phyloP scores from a whole-genome alignment of 1,139 yeast genomes.

The Candida sp. region DNA sequence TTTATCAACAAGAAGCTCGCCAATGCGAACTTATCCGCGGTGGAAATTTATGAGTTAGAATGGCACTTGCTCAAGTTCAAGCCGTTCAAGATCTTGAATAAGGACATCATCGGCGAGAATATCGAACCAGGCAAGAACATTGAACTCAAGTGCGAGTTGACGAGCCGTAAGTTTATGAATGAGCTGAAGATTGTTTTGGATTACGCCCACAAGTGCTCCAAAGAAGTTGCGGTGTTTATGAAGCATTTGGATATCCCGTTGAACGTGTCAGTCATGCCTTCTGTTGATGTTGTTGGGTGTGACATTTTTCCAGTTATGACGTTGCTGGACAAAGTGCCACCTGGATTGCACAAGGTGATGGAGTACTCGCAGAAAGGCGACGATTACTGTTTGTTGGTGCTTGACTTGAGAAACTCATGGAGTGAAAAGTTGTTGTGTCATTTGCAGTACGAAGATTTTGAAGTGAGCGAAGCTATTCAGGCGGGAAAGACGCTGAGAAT shows the following conservation, averaged over 20 bases:
- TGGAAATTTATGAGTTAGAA: slow-evolving; percentile 78
- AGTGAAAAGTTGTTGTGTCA: slow-evolving; percentile 39
- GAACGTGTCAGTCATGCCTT: slow-evolving; percentile 67
- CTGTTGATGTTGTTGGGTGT: slow-evolving; percentile 76
- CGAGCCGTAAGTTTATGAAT: slow-evolving; percentile 77
- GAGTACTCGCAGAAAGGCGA: slow-evolving; percentile 18
- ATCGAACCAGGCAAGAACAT: slow-evolving; percentile 36
- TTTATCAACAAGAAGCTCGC: slow-evolving; percentile 48
- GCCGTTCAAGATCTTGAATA: slow-evolving; percentile 55
- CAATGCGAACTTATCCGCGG: slow-evolving; percentile 40
- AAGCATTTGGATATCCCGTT: slow-evolving; percentile 68
- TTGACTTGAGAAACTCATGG: slow-evolving; percentile 80
- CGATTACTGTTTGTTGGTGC: slow-evolving; percentile 62
- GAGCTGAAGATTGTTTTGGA: slow-evolving; percentile 70
- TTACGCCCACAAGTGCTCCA: slow-evolving; percentile 54
- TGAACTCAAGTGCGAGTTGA: slow-evolving; percentile 58
- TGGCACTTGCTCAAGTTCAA: slow-evolving; percentile 63
- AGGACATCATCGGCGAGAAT: slow-evolving; percentile 35
- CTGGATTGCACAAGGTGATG: slow-evolving; percentile 13
- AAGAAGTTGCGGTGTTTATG: slow-evolving; percentile 37
- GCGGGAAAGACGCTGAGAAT: slow-evolving; percentile 63
- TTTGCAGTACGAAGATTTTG: slow-evolving; percentile 24
- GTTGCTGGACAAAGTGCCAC: neutral
- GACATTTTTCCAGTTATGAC: slow-evolving; percentile 60
- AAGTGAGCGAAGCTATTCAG: slow-evolving; percentile 34